Percentiles rank a stretch among this genome's conserved stretches.
These are phyloP conservation scores for Colletotrichum echinochloae DNA, from an alignment of 2,329 filamentous ascomycete genomes.

Conservation along the genomic window DNA sequence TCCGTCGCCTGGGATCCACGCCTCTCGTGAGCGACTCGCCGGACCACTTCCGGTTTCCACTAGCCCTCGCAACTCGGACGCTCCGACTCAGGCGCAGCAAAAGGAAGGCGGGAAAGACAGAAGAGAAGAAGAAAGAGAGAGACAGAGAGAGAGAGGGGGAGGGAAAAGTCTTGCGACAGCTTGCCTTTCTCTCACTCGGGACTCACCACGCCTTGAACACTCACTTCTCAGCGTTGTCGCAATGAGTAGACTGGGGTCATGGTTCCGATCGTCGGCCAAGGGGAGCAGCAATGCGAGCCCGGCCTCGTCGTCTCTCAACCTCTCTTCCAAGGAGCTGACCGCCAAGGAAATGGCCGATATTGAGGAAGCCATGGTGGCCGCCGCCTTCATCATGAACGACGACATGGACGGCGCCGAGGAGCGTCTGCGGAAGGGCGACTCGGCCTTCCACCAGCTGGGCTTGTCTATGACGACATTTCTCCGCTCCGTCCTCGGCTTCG, in stretches of 20 bases:
- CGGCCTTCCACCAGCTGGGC: conserved; percentile 90
- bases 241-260: conserved; percentile 63
- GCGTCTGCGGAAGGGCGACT: conserved; percentile 77
- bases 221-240: neutral
- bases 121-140: conserved; percentile 1
- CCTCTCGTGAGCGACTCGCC: conserved; percentile 33
- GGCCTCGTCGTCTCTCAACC: conserved; percentile 46
- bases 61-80: conserved; percentile 23
- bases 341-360: conserved; percentile 66
- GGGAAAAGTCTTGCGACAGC: neutral
- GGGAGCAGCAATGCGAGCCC: conserved; percentile 49
- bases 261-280: conserved; percentile 61
- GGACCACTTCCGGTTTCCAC: conserved; percentile 35
- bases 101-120: neutral
- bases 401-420: conserved; percentile 87
- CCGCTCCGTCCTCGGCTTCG: conserved; percentile 87
- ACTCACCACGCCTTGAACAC: neutral
- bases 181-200: neutral
- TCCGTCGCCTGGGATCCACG: conserved; percentile 29
- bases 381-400: conserved; percentile 84
- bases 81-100: conserved; percentile 13
- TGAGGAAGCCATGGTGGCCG: conserved; percentile 71
- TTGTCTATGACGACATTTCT: conserved; percentile 86
- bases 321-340: conserved; percentile 55
- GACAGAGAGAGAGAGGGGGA: neutral